These are phyloP conservation scores for Chrysanthemum lavandulifolium DNA, from an alignment of 129 eudicot species.

Conservation along the genomic window DNA sequence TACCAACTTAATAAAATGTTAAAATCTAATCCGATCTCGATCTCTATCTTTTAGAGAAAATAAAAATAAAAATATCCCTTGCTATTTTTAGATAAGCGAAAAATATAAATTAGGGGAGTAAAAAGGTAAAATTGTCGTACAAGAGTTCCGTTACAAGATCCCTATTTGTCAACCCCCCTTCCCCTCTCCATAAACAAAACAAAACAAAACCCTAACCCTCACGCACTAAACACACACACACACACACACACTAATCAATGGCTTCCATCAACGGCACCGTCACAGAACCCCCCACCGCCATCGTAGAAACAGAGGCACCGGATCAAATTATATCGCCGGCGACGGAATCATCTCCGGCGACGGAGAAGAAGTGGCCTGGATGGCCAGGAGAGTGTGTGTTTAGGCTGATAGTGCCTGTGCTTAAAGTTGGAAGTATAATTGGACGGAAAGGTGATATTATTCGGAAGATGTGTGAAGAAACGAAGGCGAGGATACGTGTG, in stretches of 20 bases:
- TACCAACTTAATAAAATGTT: too few species aligned
- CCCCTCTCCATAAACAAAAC: constrained; percentile 13
- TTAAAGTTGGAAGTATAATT: constrained; percentile 79
- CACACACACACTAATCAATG: constrained; percentile 19
- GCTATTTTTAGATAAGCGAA: too few species aligned
- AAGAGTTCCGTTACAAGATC: constrained; percentile 3
- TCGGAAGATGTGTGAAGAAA: constrained; percentile 70
- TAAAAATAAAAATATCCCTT: too few species aligned
- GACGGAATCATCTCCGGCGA: constrained; percentile 16
- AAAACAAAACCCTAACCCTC: constrained; percentile 34
- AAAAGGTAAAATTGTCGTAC: background rate
- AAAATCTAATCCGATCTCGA: too few species aligned
- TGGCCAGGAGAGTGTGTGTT: constrained; percentile 88
- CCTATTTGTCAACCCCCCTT: constrained; percentile 28
- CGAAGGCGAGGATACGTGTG: constrained; percentile 69
- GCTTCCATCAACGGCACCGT: constrained; percentile 41
- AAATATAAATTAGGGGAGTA: background rate
- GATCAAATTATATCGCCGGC: background rate
- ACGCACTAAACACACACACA: constrained; percentile 1
- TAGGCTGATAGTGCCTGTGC: constrained; percentile 71
- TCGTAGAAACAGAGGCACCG: constrained; percentile 15
- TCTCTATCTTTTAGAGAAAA: too few species aligned
- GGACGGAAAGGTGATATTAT: constrained; percentile 87
- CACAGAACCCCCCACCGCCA: background rate
- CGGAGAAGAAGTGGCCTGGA: constrained; percentile 73